Evolutionary conservation across 805 yeast species (phyloP).

Genomic region (Candida sphagnicola): DNA sequence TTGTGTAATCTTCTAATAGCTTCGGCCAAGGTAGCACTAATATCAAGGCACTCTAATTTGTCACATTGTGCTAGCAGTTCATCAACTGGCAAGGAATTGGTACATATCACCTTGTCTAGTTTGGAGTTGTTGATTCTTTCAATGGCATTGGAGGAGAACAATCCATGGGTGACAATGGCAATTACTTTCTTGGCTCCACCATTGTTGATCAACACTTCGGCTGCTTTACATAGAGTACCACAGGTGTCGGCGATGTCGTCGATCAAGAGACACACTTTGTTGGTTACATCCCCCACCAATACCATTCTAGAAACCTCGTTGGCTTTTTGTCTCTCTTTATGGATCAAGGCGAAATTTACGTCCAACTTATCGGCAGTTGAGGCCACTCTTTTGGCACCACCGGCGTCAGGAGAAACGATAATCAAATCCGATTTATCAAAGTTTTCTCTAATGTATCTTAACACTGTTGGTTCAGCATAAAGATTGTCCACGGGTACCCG

Average conservation of each 20-base stretch:
- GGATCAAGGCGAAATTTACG: constrained; percentile 77
- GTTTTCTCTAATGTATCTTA: constrained; percentile 66
- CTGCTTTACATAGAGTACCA: constrained; percentile 81
- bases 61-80: constrained; percentile 57
- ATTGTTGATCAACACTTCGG: constrained; percentile 66
- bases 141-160: constrained; percentile 70
- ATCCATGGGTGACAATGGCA: constrained; percentile 82
- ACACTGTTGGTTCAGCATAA: constrained; percentile 80
- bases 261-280: constrained; percentile 70
- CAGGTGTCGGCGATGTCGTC: constrained; percentile 93
- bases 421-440: constrained; percentile 59
- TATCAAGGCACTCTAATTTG: constrained; percentile 64
- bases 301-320: constrained; percentile 85
- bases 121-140: constrained; percentile 65
- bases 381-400: constrained; percentile 90
- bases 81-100: constrained; percentile 77
- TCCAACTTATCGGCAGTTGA: constrained; percentile 76
- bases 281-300: constrained; percentile 77
- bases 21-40: constrained; percentile 73
- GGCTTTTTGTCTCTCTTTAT: constrained; percentile 79
- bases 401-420: constrained; percentile 83
- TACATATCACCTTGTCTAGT: constrained; percentile 68
- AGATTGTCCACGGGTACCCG: constrained; percentile 80
- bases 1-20: constrained; percentile 81
- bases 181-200: constrained; percentile 70